Evolutionary conservation across 2,329 filamentous ascomycete species (phyloP), one percentile per base, ranked within the genome.

Genomic region (Didymella lethalis): DNA sequence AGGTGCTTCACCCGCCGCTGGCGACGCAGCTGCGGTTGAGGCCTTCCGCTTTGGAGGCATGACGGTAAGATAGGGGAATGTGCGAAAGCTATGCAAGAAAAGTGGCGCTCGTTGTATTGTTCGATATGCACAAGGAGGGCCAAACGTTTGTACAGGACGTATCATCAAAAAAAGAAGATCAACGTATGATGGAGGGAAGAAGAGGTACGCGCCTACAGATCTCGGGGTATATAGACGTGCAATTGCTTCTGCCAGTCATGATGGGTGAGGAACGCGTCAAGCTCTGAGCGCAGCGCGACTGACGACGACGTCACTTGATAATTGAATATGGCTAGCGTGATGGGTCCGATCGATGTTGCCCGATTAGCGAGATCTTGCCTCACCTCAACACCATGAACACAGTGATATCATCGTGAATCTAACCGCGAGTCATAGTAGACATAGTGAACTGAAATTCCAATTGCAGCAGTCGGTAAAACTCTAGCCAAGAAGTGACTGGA

Each of bases 41-140:
- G 68, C 64, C 61, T 74, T 75, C 23, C 74, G 70, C 64, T 76
- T 76, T 45, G 68, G 57, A 48, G 57, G 65, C 72, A 75, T 75
- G 32, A 31, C 36, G 23, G 50, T 32, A 38, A 60, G 59, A 52
- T 28, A 57, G 23, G 48, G 54, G 26, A 48, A 48, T 26, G 40
- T 14, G 45, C 49, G 54, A 63, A 47, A 36, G 49, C 54, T 57
- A 18, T 63, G 61, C 45, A 53, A 47, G n/a, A 61, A 46, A 40
- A 48, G 50, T 44, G 61, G 59, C 49, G 63, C 64, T 59, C 58
- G 62, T 54, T 53, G 54, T 58, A 46, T 59, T 53, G 64, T 49
- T 65, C 61, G 64, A 64, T 54, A 58, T 64, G 66, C 63, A 57
- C 65, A 44, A 57, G 60, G 59, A 64, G 59, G 64, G 53, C 52